Evolutionary conservation across 2,329 filamentous ascomycete genomes (phyloP).

Genomic region (Coleophoma cylindrospora): DNA sequence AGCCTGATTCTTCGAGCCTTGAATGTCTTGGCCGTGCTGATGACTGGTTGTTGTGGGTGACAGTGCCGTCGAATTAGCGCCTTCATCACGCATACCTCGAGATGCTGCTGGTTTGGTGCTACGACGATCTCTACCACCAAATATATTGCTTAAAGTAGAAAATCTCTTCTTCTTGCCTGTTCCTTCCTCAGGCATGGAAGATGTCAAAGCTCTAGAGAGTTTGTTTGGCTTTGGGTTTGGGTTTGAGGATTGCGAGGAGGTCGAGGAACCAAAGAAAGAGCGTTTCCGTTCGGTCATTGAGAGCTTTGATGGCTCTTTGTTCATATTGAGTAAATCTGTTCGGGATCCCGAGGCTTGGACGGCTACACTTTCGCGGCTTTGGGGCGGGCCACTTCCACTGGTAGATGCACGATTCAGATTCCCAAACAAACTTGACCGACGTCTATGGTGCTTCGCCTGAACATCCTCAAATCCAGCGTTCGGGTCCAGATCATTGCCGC

Average conservation of each 20-base stretch:
- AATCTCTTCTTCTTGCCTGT: conserved; percentile 39
- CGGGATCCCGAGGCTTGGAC: conserved; percentile 21
- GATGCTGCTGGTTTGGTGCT: background rate
- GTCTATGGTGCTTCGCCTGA: conserved; percentile 32
- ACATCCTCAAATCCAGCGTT: conserved; percentile 35
- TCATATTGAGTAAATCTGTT: conserved; percentile 17
- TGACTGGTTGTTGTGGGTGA: no score
- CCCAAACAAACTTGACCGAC: conserved; percentile 34
- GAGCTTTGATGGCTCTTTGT: conserved; percentile 8
- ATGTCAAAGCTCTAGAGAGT: conserved; percentile 14
- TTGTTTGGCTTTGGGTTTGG: conserved; percentile 26
- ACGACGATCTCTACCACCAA: conserved; percentile 10
- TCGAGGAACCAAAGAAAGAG: conserved; percentile 29
- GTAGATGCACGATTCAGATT: conserved; percentile 16
- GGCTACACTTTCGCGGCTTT: conserved; percentile 26
- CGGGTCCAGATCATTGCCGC: conserved; percentile 33
- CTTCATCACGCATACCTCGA: no score
- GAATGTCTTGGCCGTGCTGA: no score
- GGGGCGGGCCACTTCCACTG: conserved; percentile 15
- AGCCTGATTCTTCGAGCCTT: no score
- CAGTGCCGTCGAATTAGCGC: no score
- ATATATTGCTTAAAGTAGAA: conserved; percentile 28
- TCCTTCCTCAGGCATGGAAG: conserved; percentile 9
- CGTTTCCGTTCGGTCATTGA: conserved; percentile 31
- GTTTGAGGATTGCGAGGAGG: conserved; percentile 7